Evolutionary conservation across 2,329 filamentous ascomycete species (phyloP).

Genomic region (Dactylellina haptotyla): DNA sequence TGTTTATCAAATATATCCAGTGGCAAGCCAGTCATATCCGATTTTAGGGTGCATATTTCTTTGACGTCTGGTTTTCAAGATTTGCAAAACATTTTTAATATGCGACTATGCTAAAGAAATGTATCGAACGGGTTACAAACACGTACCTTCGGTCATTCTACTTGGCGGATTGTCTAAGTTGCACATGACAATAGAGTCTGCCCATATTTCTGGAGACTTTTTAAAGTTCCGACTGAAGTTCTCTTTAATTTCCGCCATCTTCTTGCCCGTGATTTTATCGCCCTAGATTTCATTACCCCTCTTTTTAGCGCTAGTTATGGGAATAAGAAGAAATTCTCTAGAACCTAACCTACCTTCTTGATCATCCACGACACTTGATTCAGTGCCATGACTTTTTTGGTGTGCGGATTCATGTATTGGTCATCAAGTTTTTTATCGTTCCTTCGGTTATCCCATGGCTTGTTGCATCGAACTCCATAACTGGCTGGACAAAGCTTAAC

Average conservation of each 20-base stretch:
- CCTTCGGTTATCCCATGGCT: constrained; percentile 19
- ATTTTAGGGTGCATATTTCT: constrained; percentile 21
- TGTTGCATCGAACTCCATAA: constrained; percentile 36
- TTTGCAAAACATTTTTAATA: no score
- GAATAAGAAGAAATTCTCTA: no score
- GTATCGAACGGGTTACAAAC: no score
- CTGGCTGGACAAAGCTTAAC: constrained; percentile 38
- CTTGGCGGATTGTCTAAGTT: constrained; percentile 21
- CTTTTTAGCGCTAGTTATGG: no score
- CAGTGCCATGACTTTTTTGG: constrained; percentile 24
- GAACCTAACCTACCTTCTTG: constrained; percentile 34
- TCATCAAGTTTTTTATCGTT: constrained; percentile 4
- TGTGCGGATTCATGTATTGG: constrained; percentile 15
- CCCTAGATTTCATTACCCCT: background rate
- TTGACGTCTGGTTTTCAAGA: constrained; percentile 49
- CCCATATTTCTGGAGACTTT: constrained; percentile 24
- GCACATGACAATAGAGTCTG: constrained; percentile 43
- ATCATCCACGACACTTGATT: constrained; percentile 40
- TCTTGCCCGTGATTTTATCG: constrained; percentile 34
- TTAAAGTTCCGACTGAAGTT: constrained; percentile 35
- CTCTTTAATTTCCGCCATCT: constrained; percentile 21
- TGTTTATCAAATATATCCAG: constrained; percentile 36
- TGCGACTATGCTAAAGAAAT: background rate
- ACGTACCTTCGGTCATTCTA: constrained; percentile 18
- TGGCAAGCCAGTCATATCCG: constrained; percentile 40